phyloP scores from a whole-genome alignment of 2,329 filamentous ascomycete species.

The Trichoderma atrobrunneum region DNA sequence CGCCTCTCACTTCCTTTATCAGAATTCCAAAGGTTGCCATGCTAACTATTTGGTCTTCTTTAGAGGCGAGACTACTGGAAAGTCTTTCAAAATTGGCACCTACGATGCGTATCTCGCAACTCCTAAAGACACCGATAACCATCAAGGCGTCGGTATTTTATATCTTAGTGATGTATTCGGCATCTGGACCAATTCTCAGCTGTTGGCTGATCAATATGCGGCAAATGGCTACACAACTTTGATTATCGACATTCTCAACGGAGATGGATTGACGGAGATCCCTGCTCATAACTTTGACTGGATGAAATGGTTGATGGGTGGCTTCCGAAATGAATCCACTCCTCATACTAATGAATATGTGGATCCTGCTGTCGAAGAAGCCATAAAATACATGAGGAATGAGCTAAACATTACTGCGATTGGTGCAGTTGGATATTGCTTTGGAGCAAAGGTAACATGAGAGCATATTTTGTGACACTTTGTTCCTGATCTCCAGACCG shows the following conservation, averaged over 20 bases:
- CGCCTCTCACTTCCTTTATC: background rate
- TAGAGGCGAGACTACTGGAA: slow-evolving; percentile 50
- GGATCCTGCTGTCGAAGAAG: slow-evolving; percentile 30
- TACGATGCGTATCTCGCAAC: slow-evolving; percentile 51
- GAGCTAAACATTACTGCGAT: background rate
- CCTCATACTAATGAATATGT: slow-evolving; percentile 37
- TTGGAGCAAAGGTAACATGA: background rate
- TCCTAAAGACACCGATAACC: slow-evolving; percentile 33
- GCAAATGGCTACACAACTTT: slow-evolving; percentile 40
- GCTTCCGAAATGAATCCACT: slow-evolving; percentile 44
- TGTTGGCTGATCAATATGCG: slow-evolving; percentile 42
- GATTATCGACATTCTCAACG: slow-evolving; percentile 39
- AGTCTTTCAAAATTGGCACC: slow-evolving; percentile 41
- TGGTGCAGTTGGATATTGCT: background rate
- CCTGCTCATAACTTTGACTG: slow-evolving; percentile 31
- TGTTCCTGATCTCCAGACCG: background rate
- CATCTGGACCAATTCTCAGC: slow-evolving; percentile 40
- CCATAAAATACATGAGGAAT: background rate
- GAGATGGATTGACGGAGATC: slow-evolving; percentile 33
- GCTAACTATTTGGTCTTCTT: background rate
- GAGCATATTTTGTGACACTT: background rate
- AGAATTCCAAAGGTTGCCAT: background rate
- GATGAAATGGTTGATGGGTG: slow-evolving; percentile 37
- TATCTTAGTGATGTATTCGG: slow-evolving; percentile 40
- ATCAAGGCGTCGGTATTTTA: slow-evolving; percentile 33